Conservation (phyloP, 768 basidiomycete genomes). For the Suillus americanus region DNA sequence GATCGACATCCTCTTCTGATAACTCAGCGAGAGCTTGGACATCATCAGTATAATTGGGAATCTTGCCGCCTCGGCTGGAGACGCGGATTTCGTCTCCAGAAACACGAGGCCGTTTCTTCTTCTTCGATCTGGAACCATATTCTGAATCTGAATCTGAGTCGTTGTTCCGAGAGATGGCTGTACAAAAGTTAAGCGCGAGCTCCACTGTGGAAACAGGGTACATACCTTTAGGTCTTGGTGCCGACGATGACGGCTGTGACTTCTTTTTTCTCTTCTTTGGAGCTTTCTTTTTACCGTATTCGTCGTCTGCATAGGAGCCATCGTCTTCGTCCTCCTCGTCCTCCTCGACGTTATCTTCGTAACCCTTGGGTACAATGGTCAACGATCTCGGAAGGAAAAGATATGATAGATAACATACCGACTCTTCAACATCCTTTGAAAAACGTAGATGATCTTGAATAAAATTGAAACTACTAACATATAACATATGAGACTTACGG, state of each 20-base stretch:
- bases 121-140: slow-evolving; percentile 83
- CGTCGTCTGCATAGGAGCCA: slow-evolving; percentile 76
- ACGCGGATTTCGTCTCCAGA: slow-evolving; percentile 75
- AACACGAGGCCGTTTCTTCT: slow-evolving; percentile 66
- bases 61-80: slow-evolving; percentile 69
- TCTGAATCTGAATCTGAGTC: slow-evolving; percentile 82
- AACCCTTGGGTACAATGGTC: slow-evolving; percentile 53
- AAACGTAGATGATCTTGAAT: neutral
- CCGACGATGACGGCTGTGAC: slow-evolving; percentile 38
- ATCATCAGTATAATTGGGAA: slow-evolving; percentile 82
- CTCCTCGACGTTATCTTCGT: slow-evolving; percentile 46
- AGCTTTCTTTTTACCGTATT: slow-evolving; percentile 69
- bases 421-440: slow-evolving; percentile 32
- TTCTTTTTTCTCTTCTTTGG: slow-evolving; percentile 67
- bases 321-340: slow-evolving; percentile 66
- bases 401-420: slow-evolving; percentile 23
- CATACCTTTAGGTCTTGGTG: slow-evolving; percentile 60
- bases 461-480: slow-evolving; percentile 10
- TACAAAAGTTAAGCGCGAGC: neutral
- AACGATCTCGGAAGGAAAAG: slow-evolving; percentile 18
- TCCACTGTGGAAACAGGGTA: slow-evolving; percentile 10
- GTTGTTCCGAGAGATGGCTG: slow-evolving; percentile 5
- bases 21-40: slow-evolving; percentile 75
- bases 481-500: slow-evolving; percentile 43
- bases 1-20: slow-evolving; percentile 55